Conservation (phyloP, 2,329 filamentous ascomycete species). For the Boeremia lycopersici region DNA sequence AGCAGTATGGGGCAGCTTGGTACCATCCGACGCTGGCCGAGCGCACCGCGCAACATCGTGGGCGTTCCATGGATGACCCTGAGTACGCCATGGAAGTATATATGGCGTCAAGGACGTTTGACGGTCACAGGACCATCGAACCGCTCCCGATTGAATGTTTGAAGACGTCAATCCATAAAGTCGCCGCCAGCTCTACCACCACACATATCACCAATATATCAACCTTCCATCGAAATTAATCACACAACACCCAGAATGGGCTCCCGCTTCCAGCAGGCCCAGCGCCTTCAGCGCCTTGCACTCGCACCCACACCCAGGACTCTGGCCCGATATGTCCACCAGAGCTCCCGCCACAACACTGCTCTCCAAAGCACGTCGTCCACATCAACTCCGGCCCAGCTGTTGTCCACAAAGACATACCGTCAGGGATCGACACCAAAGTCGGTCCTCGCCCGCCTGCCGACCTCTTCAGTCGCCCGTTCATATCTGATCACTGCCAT, state of each 20-base stretch:
- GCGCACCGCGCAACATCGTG: slow-evolving; percentile 25
- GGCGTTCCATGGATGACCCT: slow-evolving; percentile 14
- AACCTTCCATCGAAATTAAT: neutral
- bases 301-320: slow-evolving; percentile 27
- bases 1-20: slow-evolving; percentile 14
- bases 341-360: slow-evolving; percentile 39
- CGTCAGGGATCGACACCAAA: slow-evolving; percentile 20
- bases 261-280: slow-evolving; percentile 29
- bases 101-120: slow-evolving; percentile 24
- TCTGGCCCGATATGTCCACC: slow-evolving; percentile 39
- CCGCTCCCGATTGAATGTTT: slow-evolving; percentile 8
- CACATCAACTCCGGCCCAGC: slow-evolving; percentile 20
- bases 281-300: slow-evolving; percentile 30
- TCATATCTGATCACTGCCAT: slow-evolving; percentile 72
- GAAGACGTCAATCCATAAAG: slow-evolving; percentile 1
- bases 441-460: slow-evolving; percentile 66
- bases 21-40: slow-evolving; percentile 39
- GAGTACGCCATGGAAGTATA: slow-evolving; percentile 27
- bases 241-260: slow-evolving; percentile 21
- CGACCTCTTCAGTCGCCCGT: slow-evolving; percentile 69
- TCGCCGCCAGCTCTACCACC: neutral
- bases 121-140: slow-evolving; percentile 11
- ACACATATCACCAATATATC: slow-evolving; percentile 3
- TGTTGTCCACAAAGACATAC: slow-evolving; percentile 24
- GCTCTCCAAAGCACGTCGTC: slow-evolving; percentile 32